Base-by-base conservation (phyloP, 2,329 filamentous ascomycete species). In the Stromatinia cepivora region DNA sequence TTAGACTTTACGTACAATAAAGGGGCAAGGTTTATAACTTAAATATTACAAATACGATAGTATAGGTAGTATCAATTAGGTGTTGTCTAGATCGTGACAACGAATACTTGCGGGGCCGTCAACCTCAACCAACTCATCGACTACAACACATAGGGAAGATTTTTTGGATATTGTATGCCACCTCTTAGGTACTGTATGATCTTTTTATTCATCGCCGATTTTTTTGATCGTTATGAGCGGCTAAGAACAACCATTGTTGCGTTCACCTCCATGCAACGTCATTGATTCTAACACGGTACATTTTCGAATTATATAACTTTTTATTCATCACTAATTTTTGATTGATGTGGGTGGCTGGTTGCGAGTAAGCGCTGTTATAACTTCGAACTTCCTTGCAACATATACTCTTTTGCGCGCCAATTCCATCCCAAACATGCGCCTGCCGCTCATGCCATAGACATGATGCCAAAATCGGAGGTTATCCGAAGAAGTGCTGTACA, bases 401-500 rank as follows among this genome's bases (percentile, higher is more conserved):
- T 53, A 65, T 69, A 45, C 48, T 64, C 22, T 65, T 69, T 48
- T 36, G 50, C 17, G 45, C 36, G 48, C 58, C 67, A 34, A 48
- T 65, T 53, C 31, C 54, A 34, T 45, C 15, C 50, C 59, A 50
- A 62, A 53, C 34, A 48, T 39, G 67, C 59, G 58, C 67, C 59
- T 28, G 54, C 36, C 45, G 48, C 34, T 54, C 54, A 68, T 68
- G 66, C 66, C 45, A 59, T 53, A 56, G 46, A 57, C 64, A 48
- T 64, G 48, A 64, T 54, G 53, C 64, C 31, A 53, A 66, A 39
- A 58, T 58, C 62, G 34, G 62, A 66, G 28, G 15, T n/a, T 25
- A 42, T 48, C 28, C 36, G 56, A 57, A 45, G 28, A 67, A 58
- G 52, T 67, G 42, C 34, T 67, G 52, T 66, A 67, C 53, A 67